phyloP scores from a whole-genome alignment of 345 rosid species.

The Mallotus nudiflorus region DNA sequence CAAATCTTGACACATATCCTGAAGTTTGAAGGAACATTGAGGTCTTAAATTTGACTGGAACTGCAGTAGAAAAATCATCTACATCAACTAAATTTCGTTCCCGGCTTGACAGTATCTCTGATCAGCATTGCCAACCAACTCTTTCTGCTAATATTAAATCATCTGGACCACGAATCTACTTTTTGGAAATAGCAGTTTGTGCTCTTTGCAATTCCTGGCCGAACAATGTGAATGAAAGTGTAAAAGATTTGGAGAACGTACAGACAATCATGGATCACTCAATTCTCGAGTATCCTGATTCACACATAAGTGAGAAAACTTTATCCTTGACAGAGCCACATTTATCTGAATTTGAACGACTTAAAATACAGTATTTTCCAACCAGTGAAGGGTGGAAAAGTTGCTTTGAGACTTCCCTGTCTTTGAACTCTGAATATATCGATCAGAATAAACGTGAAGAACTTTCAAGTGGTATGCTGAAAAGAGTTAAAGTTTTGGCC shows the following conservation, averaged over 20 bases:
- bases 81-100: not conserved
- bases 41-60: not conserved
- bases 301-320: not conserved
- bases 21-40: not conserved
- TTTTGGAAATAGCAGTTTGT: not conserved
- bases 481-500: not conserved
- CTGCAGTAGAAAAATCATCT: not conserved
- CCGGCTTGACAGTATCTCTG: not conserved
- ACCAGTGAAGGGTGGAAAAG: no score
- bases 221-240: not conserved
- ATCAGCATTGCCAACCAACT: not conserved
- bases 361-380: no score
- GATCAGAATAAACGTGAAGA: not conserved
- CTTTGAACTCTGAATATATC: not conserved
- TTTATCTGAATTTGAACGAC: no score
- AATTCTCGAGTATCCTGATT: not conserved
- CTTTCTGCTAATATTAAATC: not conserved
- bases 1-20: not conserved
- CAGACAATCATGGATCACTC: not conserved
- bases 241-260: not conserved
- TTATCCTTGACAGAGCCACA: not conserved
- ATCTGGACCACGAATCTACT: not conserved
- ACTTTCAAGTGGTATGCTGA: no score
- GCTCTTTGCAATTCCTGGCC: not conserved
- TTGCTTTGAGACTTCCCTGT: no score